phyloP scores from a whole-genome alignment of 805 yeast genomes.

The Kodamaea kaohsiungensis region DNA sequence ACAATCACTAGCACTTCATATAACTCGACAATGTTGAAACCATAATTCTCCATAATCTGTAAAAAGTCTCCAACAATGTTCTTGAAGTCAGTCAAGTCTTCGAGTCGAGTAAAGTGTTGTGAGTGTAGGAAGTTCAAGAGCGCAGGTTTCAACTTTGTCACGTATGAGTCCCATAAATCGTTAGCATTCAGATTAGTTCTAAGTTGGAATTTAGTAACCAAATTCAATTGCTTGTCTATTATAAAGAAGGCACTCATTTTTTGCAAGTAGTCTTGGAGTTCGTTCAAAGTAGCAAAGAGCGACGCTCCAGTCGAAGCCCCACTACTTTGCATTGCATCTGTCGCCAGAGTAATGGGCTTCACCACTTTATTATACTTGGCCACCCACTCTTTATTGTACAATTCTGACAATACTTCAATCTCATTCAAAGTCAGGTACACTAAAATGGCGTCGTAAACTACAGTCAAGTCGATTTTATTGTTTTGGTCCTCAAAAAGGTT shows the following conservation, averaged over 20 bases:
- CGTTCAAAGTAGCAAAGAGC: conserved; percentile 27
- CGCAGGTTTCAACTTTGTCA: conserved; percentile 58
- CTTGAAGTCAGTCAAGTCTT: conserved; percentile 54
- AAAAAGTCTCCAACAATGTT: conserved; percentile 66
- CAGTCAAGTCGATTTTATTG: conserved; percentile 57
- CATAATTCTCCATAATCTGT: conserved; percentile 75
- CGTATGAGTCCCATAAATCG: conserved; percentile 76
- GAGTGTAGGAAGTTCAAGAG: conserved; percentile 48
- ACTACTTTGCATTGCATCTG: conserved; percentile 27
- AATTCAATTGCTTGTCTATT: conserved; percentile 68
- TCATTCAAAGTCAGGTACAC: conserved; percentile 77
- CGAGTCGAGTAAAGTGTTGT: conserved; percentile 32
- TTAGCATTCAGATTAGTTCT: conserved; percentile 61
- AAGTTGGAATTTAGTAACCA: conserved; percentile 62
- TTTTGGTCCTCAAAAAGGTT: conserved; percentile 48
- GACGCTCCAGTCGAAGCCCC: conserved; percentile 16
- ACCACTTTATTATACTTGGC: conserved; percentile 70
- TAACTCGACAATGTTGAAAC: conserved; percentile 57
- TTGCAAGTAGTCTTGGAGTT: conserved; percentile 56
- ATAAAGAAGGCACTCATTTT: conserved; percentile 76
- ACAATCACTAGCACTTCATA: conserved; percentile 60
- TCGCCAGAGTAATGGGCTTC: conserved; percentile 52
- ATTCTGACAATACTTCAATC: conserved; percentile 56
- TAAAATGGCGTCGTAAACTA: conserved; percentile 78
- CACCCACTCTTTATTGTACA: conserved; percentile 70